Conservation (phyloP, 805 yeast species). For the Ogataea ramenticola region DNA sequence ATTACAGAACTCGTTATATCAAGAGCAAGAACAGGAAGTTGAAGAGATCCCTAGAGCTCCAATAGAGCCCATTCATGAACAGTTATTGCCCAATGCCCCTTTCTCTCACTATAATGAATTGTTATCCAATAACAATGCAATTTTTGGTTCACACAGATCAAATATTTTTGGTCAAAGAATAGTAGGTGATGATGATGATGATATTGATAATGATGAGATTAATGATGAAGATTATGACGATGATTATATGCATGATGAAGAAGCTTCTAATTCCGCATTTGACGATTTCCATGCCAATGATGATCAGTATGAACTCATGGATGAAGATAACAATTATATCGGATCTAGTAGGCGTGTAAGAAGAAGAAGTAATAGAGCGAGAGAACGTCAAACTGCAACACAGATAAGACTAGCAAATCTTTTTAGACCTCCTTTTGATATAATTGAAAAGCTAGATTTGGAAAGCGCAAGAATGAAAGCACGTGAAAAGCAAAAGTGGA, state of each 20-base stretch:
- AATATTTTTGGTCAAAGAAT: conserved; percentile 52
- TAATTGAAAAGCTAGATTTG: conserved; percentile 61
- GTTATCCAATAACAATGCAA: conserved; percentile 14
- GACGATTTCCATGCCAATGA: conserved; percentile 18
- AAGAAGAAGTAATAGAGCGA: conserved; percentile 22
- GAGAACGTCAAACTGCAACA: conserved; percentile 27
- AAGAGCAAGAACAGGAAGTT: conserved; percentile 29
- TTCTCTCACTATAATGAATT: not conserved
- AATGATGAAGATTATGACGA: conserved; percentile 31
- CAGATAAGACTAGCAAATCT: conserved; percentile 71
- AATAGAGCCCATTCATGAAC: conserved; percentile 71
- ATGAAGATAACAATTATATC: conserved; percentile 30
- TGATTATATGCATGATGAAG: conserved; percentile 21
- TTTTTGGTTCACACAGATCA: conserved; percentile 40
- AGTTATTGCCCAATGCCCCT: conserved; percentile 26
- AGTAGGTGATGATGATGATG: conserved; percentile 6
- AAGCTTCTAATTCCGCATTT: conserved; percentile 27
- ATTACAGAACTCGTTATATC: conserved; percentile 58
- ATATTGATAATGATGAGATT: conserved; percentile 14
- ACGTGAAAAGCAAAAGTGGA: conserved; percentile 62
- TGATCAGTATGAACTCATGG: conserved; percentile 29
- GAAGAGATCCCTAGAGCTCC: conserved; percentile 53
- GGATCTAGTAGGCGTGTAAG: conserved; percentile 27
- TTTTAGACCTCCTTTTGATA: conserved; percentile 91
- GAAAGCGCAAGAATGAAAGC: conserved; percentile 71